Base-by-base conservation (phyloP, 495 filamentous ascomycete genomes). In the Platismatia glauca region DNA sequence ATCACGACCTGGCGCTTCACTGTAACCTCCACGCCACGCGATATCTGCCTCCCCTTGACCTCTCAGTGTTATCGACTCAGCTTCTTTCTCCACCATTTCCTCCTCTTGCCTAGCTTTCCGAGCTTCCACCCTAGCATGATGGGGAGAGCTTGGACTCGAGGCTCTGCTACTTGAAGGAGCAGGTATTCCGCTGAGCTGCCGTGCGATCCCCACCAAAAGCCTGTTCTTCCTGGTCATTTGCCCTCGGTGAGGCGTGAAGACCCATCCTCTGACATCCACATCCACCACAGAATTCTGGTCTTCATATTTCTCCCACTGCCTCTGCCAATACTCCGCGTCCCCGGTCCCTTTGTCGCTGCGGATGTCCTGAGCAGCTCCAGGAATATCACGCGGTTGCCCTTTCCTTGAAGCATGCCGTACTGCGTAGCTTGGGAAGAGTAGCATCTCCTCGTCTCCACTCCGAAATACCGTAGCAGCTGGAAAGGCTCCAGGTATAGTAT, bases 261-360 rank as follows among this genome's bases (percentile, higher is more conserved):
- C 81, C 94, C 95, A 99, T 27, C 94, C 94, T 59, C 92, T 82
- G 20, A 97, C 88, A 72, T 99, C 93, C 4, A 97, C 90, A 71
- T 95, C 91, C 5, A 96, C 89, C 20, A 96, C 76, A 16, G 90
- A 88, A 69, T 87, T 86, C 60, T 89, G 87, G 50, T 89, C 84
- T 70, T 91, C 86, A 35, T 83, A 75, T 61, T 80, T 78, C 22
- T 87, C 71, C 86, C 86, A 92, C 67, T 89, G 81, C 35, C 81
- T 73, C 43, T 75, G 78, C 80, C 88, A 88, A 69, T 86, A 90
- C 58, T 87, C 84, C 22, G 81, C 80, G 64, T 86, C 83, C 16
- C 76, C 76, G 53, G 75, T 64, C 7, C 70, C 73, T 16, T 59
- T 57, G 13, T 66, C 64, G 55, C 63, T 65, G 24, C 61, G 68